These are phyloP conservation scores for Persicaria tinctoria DNA, from an alignment of 148 eudicot genomes.

Conservation along the genomic window DNA sequence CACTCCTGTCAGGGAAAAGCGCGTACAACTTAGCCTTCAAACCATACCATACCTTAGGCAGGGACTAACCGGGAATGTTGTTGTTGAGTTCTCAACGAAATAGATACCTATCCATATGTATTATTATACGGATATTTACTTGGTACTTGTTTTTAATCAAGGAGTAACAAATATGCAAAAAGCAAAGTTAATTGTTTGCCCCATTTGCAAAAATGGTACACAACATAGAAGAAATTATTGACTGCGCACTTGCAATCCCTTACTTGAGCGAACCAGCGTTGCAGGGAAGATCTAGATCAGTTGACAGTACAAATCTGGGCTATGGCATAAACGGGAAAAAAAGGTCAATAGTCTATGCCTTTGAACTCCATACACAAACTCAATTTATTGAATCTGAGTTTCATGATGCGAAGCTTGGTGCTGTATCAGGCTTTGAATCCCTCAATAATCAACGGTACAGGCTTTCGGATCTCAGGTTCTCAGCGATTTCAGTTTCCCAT, in stretches of 20 bases:
- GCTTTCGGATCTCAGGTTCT: constrained; percentile 92
- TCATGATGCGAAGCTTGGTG: background rate
- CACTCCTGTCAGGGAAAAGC: too few relatives aligned
- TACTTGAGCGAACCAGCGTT: background rate
- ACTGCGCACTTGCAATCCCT: background rate
- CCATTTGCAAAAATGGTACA: background rate
- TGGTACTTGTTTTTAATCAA: too few relatives aligned
- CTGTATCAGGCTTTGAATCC: background rate
- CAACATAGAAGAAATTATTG: background rate
- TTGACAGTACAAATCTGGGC: background rate
- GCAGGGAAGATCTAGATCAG: background rate
- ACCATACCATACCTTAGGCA: too few relatives aligned
- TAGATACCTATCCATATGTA: too few relatives aligned
- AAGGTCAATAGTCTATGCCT: background rate
- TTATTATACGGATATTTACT: too few relatives aligned
- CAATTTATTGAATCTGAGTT: background rate
- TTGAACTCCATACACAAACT: background rate
- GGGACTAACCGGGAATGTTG: too few relatives aligned
- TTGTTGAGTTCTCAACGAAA: too few relatives aligned
- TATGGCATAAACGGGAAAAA: background rate
- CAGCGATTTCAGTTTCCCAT: constrained; percentile 98
- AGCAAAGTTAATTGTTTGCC: background rate
- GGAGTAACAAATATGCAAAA: too few relatives aligned
- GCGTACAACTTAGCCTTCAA: too few relatives aligned
- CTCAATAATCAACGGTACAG: constrained; percentile 56